Base-by-base conservation (phyloP, 306 rosid species). In the Neltuma alba region DNA sequence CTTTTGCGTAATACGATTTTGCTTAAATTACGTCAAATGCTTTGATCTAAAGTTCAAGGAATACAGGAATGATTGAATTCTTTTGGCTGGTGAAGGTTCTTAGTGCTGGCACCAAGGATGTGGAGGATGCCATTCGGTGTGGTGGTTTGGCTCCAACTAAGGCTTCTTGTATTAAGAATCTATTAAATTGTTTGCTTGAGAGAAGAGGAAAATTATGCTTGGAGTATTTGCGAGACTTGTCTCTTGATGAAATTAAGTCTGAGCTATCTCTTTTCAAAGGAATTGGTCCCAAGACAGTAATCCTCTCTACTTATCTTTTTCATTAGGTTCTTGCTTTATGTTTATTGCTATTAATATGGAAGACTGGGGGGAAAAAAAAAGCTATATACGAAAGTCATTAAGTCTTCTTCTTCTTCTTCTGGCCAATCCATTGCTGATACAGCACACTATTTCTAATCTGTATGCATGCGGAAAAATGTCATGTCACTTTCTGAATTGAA, bases 91-190 rank as follows among this genome's bases (percentile, higher is more conserved):
- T 74, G 30, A 75, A 94, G 98, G 98, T 92, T 80, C 86, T 89
- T 48, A 81, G 55, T 63, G 94, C 93, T 55, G 91, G 89, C 55
- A 80, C 85, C 31, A 91, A 55, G 83, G 86, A 84, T 44, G 27
- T 94, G 78, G 96, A 94, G 82, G 79, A 87, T 83, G 90, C 97
- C 18, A 91, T 94, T 82, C 87, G 97, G 18, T 91, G 97, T 41
- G 98, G 98, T 65, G 98, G 97, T 73, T 63, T 92, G n/a, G 97
- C 97, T 7, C 90, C 93, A 47, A 92, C 97, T 9, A 94, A 92
- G 79, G 83, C 96, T 42, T 84, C 89, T 1, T 94, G 96, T 69
- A 91, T 94, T 71, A 91, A 89, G 87, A 94, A 94, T 73, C 60
- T 89, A 52, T 62, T 92, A 77, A 87, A 85, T 36, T 79, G 88